Percentiles rank a stretch among this genome's conserved stretches.
phyloP scores from a whole-genome alignment of 805 yeast species.

The Kazachstania bromeliacearum region DNA sequence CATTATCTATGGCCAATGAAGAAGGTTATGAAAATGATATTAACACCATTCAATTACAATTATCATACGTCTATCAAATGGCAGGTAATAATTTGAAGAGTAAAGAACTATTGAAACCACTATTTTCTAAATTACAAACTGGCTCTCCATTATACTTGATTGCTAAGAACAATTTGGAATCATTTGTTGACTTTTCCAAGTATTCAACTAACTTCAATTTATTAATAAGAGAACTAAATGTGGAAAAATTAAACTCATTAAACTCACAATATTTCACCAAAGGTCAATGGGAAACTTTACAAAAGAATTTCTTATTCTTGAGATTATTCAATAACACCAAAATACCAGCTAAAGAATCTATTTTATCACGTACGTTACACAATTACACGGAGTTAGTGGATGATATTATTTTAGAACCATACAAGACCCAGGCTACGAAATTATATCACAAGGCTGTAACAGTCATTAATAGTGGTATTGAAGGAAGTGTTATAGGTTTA shows the following conservation, averaged over 20 bases:
- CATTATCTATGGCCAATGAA: constrained; percentile 34
- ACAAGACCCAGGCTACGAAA: constrained; percentile 24
- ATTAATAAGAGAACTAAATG: constrained; percentile 28
- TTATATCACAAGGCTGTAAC: constrained; percentile 17
- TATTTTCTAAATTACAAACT: constrained; percentile 19
- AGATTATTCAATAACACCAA: constrained; percentile 21
- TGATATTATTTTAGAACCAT: constrained; percentile 21
- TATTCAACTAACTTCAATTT: constrained; percentile 25
- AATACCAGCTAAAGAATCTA: constrained; percentile 9
- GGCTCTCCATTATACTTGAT: constrained; percentile 24
- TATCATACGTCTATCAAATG: constrained; percentile 45
- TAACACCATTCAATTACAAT: constrained; percentile 54
- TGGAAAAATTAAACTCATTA: constrained; percentile 15
- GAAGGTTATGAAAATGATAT: constrained; percentile 39
- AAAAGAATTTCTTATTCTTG: constrained; percentile 17
- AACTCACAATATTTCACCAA: constrained; percentile 17
- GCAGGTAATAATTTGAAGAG: constrained; percentile 32
- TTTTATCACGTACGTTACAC: constrained; percentile 17
- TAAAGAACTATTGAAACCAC: constrained; percentile 27
- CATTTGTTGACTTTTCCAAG: constrained; percentile 25
- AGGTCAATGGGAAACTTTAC: constrained; percentile 20
- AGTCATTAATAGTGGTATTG: constrained; percentile 13
- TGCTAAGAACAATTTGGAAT: constrained; percentile 26
- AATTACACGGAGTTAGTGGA: constrained; percentile 8
- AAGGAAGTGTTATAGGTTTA: constrained; percentile 15